Base-by-base conservation (phyloP, 2,329 filamentous ascomycete species). In the Penicillium decumbens region DNA sequence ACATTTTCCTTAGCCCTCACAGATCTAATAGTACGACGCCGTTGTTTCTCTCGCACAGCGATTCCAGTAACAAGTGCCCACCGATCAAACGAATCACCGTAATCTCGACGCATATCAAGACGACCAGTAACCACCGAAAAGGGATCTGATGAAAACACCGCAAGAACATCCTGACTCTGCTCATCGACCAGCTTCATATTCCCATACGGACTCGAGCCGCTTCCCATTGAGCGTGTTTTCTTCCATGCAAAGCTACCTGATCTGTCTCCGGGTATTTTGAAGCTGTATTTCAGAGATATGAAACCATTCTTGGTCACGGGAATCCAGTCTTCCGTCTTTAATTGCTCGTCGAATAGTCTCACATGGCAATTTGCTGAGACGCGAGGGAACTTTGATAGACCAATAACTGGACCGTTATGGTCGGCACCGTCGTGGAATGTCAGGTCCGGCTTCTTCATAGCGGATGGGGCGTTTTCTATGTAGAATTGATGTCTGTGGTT, bases 171-270 rank as follows among this genome's bases (percentile, higher is more conserved):
- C 4, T 38, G 35, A 32, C 41, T 53, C 29, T 44, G 13, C 9
- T 44, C 47, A 20, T 53, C 41, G 6, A 53, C 44, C 4, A 48
- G 27, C 30, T 53, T 53, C 24, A 45, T 41, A 27, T 53, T 53
- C 8, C 40, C 41, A 25, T 50, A 41, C 1, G 41, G 33, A 41
- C 40, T 47, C 4, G 35, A 27, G 15, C 28, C 24, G n/a, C 8
- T 40, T 7, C 51, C 51, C 44, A 53, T 45, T 1, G 44, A 47
- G 0, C 37, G 47, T 7, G 51, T 53, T 23, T 43, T 50, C 32
- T 53, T 48, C 47, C 51, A 53, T 2, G 9, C 13, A 2, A 50
- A 29, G 1, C 9, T 23, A 2, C 18, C 28, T n/a, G n/a, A n/a
- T n/a, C 9, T 9, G 9, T 47, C 18, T 2, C 40, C 43, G 1